Base-by-base conservation (phyloP, 1,284 basidiomycete species). In the Phylloboletellus chloephorus region DNA sequence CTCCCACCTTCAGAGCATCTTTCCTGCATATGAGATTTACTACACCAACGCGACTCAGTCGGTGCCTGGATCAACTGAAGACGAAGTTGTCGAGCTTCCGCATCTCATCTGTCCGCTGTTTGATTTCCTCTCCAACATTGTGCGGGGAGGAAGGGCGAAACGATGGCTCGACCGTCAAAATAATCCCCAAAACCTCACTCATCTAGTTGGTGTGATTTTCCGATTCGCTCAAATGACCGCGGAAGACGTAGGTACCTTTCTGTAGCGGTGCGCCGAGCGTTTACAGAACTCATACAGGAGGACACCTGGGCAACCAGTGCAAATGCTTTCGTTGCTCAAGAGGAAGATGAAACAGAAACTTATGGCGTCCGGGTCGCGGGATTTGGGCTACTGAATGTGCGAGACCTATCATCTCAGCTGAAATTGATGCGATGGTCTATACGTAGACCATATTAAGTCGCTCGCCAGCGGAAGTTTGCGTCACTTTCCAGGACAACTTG, bases 321-420 rank as follows among this genome's bases (percentile, higher is more conserved):
- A 1, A 95, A 96, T 51, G 81, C 86, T 2, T 98, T 98, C 58
- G 83, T 98, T 17, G 85, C 87, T 16, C 91, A 97, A 54, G 94
- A 97, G 57, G 91, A 97, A 48, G 95, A 97, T 52, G 92, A 96
- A 50, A 83, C 82, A 1, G 76, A 88, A 37, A 62, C 74, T 0
- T 94, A 91, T 59, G 88, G 86, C 47, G 74, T 93, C 31, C 78
- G 95, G 26, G 77, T 90, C 8, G 84, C 88, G 4, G 82, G 84
- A 3, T 83, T 92, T 51, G 95, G 97, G 56, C 64, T 97, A 20
- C 67, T 96, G 29, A 74, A 76, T 28, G 90, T 94, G 61, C 50
- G 76, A 60, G 13, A 29, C 29, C 20, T 33, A 26, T 10, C 29
- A 26, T 39, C 17, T 31, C n/a, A 23, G 22, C 12, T 10, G 19